These are phyloP conservation scores for Xylaria curta DNA, from an alignment of 495 filamentous ascomycete species.

Conservation along the genomic window DNA sequence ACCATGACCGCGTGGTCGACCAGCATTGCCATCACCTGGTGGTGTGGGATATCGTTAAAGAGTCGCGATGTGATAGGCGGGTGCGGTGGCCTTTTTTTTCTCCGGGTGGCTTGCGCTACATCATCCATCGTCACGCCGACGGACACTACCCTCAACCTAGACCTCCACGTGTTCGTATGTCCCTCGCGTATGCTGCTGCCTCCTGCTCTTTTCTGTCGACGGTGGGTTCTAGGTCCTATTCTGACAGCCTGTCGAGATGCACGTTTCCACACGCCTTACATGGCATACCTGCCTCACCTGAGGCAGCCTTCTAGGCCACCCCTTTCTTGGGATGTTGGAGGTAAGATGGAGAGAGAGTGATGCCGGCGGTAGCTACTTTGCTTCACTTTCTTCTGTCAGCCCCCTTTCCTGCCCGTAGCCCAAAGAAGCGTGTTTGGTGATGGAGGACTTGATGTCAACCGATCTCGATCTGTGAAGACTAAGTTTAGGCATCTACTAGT, in stretches of 20 bases:
- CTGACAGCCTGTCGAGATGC: slow-evolving; percentile 3
- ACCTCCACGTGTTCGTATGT: slow-evolving; percentile 19
- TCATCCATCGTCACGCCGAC: slow-evolving; percentile 16
- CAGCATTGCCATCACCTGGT: slow-evolving; percentile 7
- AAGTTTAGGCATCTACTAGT: slow-evolving; percentile 2
- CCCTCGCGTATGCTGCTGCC: slow-evolving; percentile 9
- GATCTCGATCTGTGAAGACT: neutral
- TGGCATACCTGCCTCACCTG: slow-evolving; percentile 4
- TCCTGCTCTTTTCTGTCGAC: neutral
- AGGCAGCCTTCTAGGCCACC: slow-evolving; percentile 19
- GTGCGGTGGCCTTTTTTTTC: neutral
- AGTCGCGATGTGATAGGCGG: slow-evolving; percentile 1
- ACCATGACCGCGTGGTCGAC: slow-evolving; percentile 21
- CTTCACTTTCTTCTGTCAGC: slow-evolving; percentile 11
- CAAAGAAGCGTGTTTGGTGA: neutral
- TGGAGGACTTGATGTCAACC: slow-evolving; percentile 3
- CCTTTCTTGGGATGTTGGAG: slow-evolving; percentile 3
- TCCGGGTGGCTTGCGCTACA: slow-evolving; percentile 19
- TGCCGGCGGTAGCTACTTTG: neutral
- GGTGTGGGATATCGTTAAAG: slow-evolving; percentile 6
- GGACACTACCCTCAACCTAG: slow-evolving; percentile 5
- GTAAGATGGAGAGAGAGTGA: neutral
- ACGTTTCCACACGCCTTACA: slow-evolving; percentile 11
- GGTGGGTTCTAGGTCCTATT: neutral
- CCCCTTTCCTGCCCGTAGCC: slow-evolving; percentile 1